phyloP scores from a whole-genome alignment of 2,329 filamentous ascomycete species.

The Colletotrichum lini region DNA sequence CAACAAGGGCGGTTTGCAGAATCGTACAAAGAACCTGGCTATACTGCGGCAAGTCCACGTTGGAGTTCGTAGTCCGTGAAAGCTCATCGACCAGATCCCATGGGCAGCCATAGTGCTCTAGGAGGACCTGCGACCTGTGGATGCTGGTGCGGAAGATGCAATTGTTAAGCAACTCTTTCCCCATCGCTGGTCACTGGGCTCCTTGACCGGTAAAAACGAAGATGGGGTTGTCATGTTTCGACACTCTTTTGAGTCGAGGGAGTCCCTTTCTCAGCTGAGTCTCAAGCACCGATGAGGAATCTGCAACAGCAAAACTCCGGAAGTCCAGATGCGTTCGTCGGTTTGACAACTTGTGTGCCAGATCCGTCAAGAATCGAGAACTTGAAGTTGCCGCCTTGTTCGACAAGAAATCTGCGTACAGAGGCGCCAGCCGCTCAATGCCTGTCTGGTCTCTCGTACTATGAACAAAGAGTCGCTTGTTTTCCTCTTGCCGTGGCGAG shows the following conservation, averaged over 20 bases:
- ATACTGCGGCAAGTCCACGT: slow-evolving; percentile 20
- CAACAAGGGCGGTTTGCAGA: slow-evolving; percentile 62
- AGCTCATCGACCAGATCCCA: slow-evolving; percentile 28
- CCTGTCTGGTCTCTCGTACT: slow-evolving; percentile 22
- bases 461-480: slow-evolving; percentile 18
- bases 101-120: slow-evolving; percentile 12
- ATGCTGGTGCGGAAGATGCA: slow-evolving; percentile 27
- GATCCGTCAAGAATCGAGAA: neutral
- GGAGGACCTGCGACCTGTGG: slow-evolving; percentile 12
- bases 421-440: neutral
- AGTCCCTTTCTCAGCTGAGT: slow-evolving; percentile 1
- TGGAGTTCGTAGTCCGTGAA: neutral
- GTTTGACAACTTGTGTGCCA: slow-evolving; percentile 5
- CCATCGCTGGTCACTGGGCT: slow-evolving; percentile 55
- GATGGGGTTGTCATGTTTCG: slow-evolving; percentile 23
- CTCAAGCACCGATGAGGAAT: slow-evolving; percentile 10
- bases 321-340: slow-evolving; percentile 10
- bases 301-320: slow-evolving; percentile 21
- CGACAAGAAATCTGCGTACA: neutral
- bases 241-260: neutral
- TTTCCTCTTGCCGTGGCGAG: slow-evolving; percentile 6
- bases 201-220: slow-evolving; percentile 56
- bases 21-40: slow-evolving; percentile 61
- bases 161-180: slow-evolving; percentile 47
- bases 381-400: slow-evolving; percentile 10